Evolutionary conservation across 192 early-diverging fungal species (phyloP).

Genomic region (Coemansia sp.): DNA sequence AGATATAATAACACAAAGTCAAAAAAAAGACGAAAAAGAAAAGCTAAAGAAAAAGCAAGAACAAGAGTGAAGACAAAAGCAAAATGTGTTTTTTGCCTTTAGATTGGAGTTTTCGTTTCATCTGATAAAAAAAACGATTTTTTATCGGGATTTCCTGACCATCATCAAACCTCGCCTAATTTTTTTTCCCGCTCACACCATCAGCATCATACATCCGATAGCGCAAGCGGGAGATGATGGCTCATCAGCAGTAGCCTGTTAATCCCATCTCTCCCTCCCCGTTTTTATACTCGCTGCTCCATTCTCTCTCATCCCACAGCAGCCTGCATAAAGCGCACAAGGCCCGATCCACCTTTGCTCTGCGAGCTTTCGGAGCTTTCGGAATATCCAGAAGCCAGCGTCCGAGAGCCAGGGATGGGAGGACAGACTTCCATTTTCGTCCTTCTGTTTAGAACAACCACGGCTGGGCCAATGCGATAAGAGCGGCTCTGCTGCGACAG

Average conservation of each 20-base stretch:
- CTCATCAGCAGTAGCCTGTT: background rate
- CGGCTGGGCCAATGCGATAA: no score
- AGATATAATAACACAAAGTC: no score
- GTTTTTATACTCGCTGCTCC: background rate
- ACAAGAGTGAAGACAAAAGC: background rate
- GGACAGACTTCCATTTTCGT: no score
- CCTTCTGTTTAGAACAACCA: no score
- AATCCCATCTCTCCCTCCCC: background rate
- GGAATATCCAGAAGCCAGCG: no score
- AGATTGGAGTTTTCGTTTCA: background rate
- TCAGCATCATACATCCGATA: background rate
- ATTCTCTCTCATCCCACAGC: no score
- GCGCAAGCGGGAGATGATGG: background rate
- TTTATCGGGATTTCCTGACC: background rate
- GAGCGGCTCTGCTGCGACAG: no score
- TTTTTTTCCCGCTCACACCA: conserved; percentile 2
- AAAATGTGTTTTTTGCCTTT: background rate
- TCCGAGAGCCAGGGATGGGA: no score
- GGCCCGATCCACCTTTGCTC: background rate
- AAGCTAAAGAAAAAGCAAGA: background rate
- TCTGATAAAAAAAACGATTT: background rate
- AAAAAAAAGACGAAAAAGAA: no score
- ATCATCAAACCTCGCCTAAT: background rate
- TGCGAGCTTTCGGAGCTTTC: no score
- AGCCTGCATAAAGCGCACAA: background rate